Conservation (phyloP, 345 rosid genomes). For the Brassica incana region DNA sequence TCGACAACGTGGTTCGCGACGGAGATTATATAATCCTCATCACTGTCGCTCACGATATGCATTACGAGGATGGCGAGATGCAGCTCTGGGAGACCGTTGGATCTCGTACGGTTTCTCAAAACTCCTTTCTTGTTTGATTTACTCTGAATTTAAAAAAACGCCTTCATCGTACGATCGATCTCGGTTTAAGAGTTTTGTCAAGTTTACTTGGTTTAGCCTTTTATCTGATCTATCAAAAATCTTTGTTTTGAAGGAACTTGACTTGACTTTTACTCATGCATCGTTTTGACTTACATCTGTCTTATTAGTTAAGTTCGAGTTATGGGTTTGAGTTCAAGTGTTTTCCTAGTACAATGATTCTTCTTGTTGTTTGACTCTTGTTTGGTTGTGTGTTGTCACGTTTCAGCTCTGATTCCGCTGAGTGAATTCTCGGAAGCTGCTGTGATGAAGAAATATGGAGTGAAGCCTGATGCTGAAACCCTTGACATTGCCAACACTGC, state of each 20-base stretch:
- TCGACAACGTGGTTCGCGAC: conserved; percentile 64
- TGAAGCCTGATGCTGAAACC: conserved; percentile 69
- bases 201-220: neutral
- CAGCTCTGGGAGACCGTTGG: conserved; percentile 92
- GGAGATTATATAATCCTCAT: conserved; percentile 85
- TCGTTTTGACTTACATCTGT: neutral
- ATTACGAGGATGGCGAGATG: conserved; percentile 78
- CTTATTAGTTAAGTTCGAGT: neutral
- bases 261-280: neutral
- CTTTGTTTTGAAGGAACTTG: neutral
- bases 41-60: conserved; percentile 52
- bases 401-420: conserved; percentile 72
- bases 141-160: neutral
- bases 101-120: conserved; percentile 51
- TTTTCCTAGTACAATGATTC: neutral
- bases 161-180: neutral
- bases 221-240: neutral
- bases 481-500: conserved; percentile 63
- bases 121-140: neutral
- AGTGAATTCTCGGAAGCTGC: conserved; percentile 57
- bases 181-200: neutral
- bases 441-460: conserved; percentile 69
- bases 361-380: conserved; percentile 5
- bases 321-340: neutral
- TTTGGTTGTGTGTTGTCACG: neutral